A percentile compares a stretch with the other conserved stretches of the same genome.
These are phyloP conservation scores for Megacollybia platyphylla DNA, from an alignment of 1,284 basidiomycete species.

Conservation along the genomic window DNA sequence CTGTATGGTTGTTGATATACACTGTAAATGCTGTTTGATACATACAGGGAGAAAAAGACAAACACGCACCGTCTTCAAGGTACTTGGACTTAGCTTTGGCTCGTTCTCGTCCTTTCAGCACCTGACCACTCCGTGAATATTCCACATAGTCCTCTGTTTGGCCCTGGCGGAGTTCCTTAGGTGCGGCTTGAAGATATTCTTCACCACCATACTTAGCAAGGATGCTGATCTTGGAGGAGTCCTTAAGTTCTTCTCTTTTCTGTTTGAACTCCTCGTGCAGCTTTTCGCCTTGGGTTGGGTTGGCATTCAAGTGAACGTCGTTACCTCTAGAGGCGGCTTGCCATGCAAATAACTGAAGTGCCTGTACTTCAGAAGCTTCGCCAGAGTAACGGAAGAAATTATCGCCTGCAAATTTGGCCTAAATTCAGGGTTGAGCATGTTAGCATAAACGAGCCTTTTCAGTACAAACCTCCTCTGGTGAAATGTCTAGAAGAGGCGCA, in stretches of 20 bases:
- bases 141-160: conserved; percentile 98
- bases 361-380: conserved; percentile 84
- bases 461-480: conserved; percentile 70
- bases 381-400: conserved; percentile 89
- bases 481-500: conserved; percentile 69
- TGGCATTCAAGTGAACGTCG: conserved; percentile 91
- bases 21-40: conserved; percentile 30
- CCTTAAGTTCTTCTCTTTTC: conserved; percentile 88
- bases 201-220: conserved; percentile 90
- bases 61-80: conserved; percentile 75
- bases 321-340: conserved; percentile 89
- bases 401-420: conserved; percentile 91
- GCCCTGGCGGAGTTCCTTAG: conserved; percentile 82
- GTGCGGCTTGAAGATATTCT: conserved; percentile 79
- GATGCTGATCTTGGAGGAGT: conserved; percentile 78
- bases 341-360: conserved; percentile 95
- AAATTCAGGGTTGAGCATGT: conserved; percentile 7
- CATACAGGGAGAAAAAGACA: conserved; percentile 3
- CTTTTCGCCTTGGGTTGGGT: conserved; percentile 90
- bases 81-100: conserved; percentile 85
- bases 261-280: conserved; percentile 84
- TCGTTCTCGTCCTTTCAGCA: conserved; percentile 86
- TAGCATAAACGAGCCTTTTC: conserved; percentile 2
- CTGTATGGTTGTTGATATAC: conserved; percentile 86
- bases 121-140: conserved; percentile 85